These are phyloP conservation scores for Phaeophleospora eucalypticola DNA, from an alignment of 2,329 filamentous ascomycete species.

Conservation along the genomic window DNA sequence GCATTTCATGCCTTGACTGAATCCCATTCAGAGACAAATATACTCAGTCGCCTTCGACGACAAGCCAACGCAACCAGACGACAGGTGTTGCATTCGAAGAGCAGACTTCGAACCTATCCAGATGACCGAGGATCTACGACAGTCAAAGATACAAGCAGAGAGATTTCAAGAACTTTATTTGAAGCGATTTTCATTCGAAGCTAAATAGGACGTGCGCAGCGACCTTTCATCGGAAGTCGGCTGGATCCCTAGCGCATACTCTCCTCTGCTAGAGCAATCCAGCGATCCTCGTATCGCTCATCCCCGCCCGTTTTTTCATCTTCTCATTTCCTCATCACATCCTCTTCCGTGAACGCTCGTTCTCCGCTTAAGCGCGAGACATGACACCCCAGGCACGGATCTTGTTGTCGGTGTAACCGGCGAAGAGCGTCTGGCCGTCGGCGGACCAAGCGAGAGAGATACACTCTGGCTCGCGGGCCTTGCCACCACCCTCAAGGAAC, in stretches of 20 bases:
- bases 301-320: constrained; percentile 32
- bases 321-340: not conserved
- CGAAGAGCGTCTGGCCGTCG: constrained; percentile 98
- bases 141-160: too few species aligned
- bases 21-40: too few species aligned
- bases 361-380: constrained; percentile 65
- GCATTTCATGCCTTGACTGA: too few species aligned
- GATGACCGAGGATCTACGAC: too few species aligned
- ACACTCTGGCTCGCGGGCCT: constrained; percentile 98
- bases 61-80: too few species aligned
- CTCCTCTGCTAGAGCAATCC: constrained; percentile 20
- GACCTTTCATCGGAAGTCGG: constrained; percentile 36
- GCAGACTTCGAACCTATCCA: too few species aligned
- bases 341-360: too few species aligned
- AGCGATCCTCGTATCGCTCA: constrained; percentile 36
- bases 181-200: not conserved
- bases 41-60: too few species aligned
- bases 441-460: constrained; percentile 95
- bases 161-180: too few species aligned
- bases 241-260: constrained; percentile 18
- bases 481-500: constrained; percentile 93
- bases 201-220: constrained; percentile 18
- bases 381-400: constrained; percentile 98
- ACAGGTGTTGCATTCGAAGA: too few species aligned
- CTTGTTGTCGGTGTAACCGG: constrained; percentile 99